Evolutionary conservation across 2,329 filamentous ascomycete genomes (phyloP).

Genomic region (Hymenoscyphus infarciens): DNA sequence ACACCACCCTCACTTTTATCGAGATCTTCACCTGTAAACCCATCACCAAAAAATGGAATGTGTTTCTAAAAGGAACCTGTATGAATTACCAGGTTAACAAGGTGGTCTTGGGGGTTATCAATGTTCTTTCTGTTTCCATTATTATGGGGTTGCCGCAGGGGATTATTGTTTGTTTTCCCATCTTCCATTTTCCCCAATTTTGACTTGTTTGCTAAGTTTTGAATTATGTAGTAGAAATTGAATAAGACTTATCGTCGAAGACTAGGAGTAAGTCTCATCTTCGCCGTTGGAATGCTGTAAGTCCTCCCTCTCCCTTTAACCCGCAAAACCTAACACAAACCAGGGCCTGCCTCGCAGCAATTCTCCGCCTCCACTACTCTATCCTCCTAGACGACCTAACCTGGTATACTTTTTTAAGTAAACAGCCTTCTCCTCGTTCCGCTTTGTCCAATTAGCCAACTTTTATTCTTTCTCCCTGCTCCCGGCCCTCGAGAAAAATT

Average conservation of each 20-base stretch:
- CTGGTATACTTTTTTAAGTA: neutral
- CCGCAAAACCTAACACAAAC: neutral
- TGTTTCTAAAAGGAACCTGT: neutral
- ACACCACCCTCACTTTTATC: neutral
- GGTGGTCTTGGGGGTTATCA: neutral
- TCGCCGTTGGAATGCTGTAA: neutral
- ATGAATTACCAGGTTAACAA: neutral
- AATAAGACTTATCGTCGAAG: neutral
- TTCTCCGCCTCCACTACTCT: neutral
- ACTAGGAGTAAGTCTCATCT: neutral
- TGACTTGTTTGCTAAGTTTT: neutral
- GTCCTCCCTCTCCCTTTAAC: neutral
- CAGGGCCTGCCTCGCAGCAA: neutral
- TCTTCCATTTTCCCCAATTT: neutral
- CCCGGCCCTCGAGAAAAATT: too few relatives aligned
- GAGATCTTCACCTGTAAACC: neutral
- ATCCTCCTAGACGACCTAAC: neutral
- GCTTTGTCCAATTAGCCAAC: too few relatives aligned
- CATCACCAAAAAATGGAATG: neutral
- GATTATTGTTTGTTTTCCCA: neutral
- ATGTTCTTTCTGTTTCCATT: neutral
- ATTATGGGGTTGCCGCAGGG: neutral
- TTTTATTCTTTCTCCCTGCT: too few relatives aligned
- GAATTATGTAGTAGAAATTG: neutral
- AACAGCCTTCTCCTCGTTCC: too few relatives aligned